These are phyloP conservation scores for Breviolum minutum DNA, from an alignment of 73 alveolate genomes.

Conservation along the genomic window DNA sequence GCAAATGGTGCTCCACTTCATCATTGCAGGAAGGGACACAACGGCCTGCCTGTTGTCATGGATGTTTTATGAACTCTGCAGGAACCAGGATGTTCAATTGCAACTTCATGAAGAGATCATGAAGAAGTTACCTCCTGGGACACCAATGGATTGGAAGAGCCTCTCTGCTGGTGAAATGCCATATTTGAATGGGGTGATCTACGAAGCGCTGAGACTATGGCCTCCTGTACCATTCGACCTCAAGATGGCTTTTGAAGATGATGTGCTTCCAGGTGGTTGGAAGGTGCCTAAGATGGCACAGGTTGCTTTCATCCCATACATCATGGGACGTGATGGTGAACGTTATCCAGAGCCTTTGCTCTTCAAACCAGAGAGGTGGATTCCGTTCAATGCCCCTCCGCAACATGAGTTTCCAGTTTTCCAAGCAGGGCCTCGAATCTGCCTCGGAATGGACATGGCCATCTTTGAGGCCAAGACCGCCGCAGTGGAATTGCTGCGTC, in stretches of 20 bases:
- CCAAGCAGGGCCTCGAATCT: constrained; percentile 75
- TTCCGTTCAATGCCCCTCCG: constrained; percentile 66
- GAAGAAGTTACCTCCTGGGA: constrained; percentile 49
- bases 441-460: constrained; percentile 52
- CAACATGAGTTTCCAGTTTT: constrained; percentile 86
- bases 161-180: constrained; percentile 47
- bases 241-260: constrained; percentile 80
- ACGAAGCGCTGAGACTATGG: constrained; percentile 53
- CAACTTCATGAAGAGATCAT: constrained; percentile 40
- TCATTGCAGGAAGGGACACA: constrained; percentile 74
- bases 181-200: constrained; percentile 52
- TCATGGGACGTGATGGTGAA: constrained; percentile 71
- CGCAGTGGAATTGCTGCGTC: constrained; percentile 42
- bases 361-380: constrained; percentile 83
- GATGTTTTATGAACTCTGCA: constrained; percentile 64
- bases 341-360: constrained; percentile 41
- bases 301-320: constrained; percentile 27
- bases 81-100: not conserved
- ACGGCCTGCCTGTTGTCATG: constrained; percentile 71
- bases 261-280: constrained; percentile 44
- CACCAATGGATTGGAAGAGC: constrained; percentile 32
- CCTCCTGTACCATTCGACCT: constrained; percentile 62
- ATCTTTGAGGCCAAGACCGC: constrained; percentile 72
- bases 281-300: not conserved
- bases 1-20: constrained; percentile 44